These are phyloP conservation scores for Cladosporium sp. DNA, from an alignment of 2,329 filamentous ascomycete species.

Conservation along the genomic window DNA sequence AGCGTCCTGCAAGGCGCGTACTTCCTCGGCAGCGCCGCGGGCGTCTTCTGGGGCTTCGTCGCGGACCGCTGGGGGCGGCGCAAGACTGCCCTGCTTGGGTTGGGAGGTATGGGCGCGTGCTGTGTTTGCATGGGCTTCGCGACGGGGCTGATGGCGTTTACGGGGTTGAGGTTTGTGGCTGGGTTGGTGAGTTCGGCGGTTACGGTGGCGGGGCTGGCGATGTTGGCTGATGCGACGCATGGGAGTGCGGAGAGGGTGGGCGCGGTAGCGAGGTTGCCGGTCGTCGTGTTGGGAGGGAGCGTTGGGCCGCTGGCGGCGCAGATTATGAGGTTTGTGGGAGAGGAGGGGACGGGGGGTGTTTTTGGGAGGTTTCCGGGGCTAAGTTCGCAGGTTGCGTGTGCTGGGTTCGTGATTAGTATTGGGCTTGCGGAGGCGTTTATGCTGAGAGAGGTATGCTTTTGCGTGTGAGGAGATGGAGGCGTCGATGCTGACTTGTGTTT, in stretches of 20 bases:
- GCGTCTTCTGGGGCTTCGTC: slow-evolving; percentile 41
- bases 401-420: slow-evolving; percentile 36
- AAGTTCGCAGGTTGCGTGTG: slow-evolving; percentile 40
- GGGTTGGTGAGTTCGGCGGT: slow-evolving; percentile 41
- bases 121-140: slow-evolving; percentile 44
- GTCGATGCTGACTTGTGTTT: slow-evolving; percentile 5
- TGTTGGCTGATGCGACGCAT: slow-evolving; percentile 38
- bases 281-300: slow-evolving; percentile 40
- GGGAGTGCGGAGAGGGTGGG: slow-evolving; percentile 27
- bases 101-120: slow-evolving; percentile 39
- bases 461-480: not conserved
- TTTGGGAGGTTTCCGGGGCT: slow-evolving; percentile 40
- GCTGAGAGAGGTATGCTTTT: slow-evolving; percentile 35
- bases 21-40: slow-evolving; percentile 40
- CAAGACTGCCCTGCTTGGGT: slow-evolving; percentile 39
- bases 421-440: slow-evolving; percentile 34
- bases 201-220: slow-evolving; percentile 40
- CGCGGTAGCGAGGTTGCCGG: slow-evolving; percentile 39
- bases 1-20: slow-evolving; percentile 45
- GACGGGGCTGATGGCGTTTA: slow-evolving; percentile 36
- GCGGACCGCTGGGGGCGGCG: slow-evolving; percentile 39
- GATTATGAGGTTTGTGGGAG: slow-evolving; percentile 38
- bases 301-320: slow-evolving; percentile 41
- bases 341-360: slow-evolving; percentile 31
- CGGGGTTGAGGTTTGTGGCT: slow-evolving; percentile 38